Evolutionary conservation across 2,329 filamentous ascomycete genomes (phyloP), one percentile per base, ranked within the genome.

Genomic region (Macroventuria anomochaeta): DNA sequence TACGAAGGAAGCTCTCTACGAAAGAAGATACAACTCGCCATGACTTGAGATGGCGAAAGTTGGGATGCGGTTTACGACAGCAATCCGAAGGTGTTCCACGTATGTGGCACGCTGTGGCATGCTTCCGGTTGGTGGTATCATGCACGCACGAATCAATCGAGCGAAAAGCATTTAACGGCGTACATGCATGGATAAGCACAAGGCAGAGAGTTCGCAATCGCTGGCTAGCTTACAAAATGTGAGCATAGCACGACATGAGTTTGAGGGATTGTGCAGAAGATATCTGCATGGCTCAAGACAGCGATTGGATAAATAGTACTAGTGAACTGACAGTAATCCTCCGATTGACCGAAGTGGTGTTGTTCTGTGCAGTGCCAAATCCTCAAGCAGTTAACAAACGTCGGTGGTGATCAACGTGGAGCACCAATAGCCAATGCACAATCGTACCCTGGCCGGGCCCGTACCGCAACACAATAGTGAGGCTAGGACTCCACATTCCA

Each of bases 381-480:
- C 51, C 50, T 53, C 44, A 39, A 63, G 60, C 60, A 64, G 60
- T 61, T 62, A 69, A 60, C 58, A 58, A n/a, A 39, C 17, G 29
- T 39, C 43, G 55, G 39, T 57, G 43, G 49, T 51, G 57, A 63
- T 58, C 68, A 69, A 71, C 71, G 69, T 73, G 70, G 70, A 69
- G 66, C 57, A 70, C 66, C 71, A 57, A 68, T 53, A 68, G 48
- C 50, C 40, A 44, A 49, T 42, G 26, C 37, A 42, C 54, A 31
- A 58, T 49, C 53, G 43, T 31, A 64, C 59, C 68, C 67, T 44
- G 53, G 65, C 59, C 55, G 31, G 41, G 20, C 36, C 58, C 48
- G 63, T 60, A 53, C 61, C 55, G 59, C 57, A 60, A 58, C 58
- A 53, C 46, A 53, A 65, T 51, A 71, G 67, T 70, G 66, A 73